Base-by-base conservation (phyloP, 805 yeast species). In the Wickerhamiella qilinensis region DNA sequence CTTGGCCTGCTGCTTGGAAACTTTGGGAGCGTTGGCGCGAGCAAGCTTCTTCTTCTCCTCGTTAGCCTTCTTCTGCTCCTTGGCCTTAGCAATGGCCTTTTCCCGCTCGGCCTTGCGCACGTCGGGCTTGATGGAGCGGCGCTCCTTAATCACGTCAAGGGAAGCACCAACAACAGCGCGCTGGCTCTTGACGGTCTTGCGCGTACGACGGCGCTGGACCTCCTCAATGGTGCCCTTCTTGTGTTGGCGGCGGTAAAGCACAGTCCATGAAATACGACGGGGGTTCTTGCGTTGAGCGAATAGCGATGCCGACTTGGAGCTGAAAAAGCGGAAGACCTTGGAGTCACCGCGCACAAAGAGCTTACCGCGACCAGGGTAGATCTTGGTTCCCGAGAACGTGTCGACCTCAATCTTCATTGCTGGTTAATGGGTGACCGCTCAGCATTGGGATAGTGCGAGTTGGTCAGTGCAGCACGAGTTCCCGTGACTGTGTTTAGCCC, bases 221-320 rank as follows among this genome's bases (percentile, higher is more conserved):
- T 91, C 98, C 77, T 91, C 99, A 62, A 95, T 77, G 65, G 88
- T 76, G 75, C 99, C 99, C 75, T 91, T 91, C 81, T 84, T 85
- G 93, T 91, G 97, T 74, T 88, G 95, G 73, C 94, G 83, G 79
- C 99, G 88, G 88, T 73, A 91, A 61, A 91, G 77, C 62, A 88
- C 96, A 55, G 99, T 91, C 99, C 99, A 91, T 52, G 97, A 77
- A 66, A 91, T 77, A 78, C 95, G 82, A 79, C 99, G 86, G 73
- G 99, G 99, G 86, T 91, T 91, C 93, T 91, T 91, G 80, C 96
- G 85, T 77, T 91, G 99, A 64, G 78, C 77, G 91, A 91, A 91
- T 63, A 91, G 79, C 65, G 97, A 85, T 60, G 94, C 88, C 64
- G 93, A 76, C 73, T 91, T 91, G 57, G 96, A 81, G 68, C 82